Evolutionary conservation across 371 early-diverging fungal genomes (phyloP).

Genomic region (Lichtheimia ornata): DNA sequence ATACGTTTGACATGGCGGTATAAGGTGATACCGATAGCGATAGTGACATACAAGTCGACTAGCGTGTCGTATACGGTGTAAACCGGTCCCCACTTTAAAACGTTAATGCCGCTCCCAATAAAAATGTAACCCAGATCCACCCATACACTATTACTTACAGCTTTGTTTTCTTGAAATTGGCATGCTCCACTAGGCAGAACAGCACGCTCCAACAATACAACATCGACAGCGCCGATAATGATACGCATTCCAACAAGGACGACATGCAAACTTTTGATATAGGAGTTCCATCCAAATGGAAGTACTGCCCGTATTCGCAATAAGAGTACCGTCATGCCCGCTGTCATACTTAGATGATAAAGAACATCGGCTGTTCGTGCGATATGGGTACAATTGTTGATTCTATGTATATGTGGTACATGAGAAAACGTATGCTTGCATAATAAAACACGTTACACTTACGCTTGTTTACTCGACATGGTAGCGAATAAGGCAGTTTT

Average conservation of each 20-base stretch:
- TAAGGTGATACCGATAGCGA: slow-evolving; percentile 31
- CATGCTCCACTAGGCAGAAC: slow-evolving; percentile 20
- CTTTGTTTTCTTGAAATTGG: slow-evolving; percentile 27
- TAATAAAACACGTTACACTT: no score
- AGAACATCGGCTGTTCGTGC: slow-evolving; percentile 33
- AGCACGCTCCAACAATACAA: slow-evolving; percentile 16
- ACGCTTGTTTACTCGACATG: slow-evolving; percentile 3
- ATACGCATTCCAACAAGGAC: slow-evolving; percentile 18
- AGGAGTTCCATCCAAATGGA: slow-evolving; percentile 20
- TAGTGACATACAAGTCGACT: slow-evolving; percentile 43
- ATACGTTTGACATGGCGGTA: slow-evolving; percentile 24
- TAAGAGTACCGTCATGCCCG: slow-evolving; percentile 32
- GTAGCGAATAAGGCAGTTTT: slow-evolving; percentile 12
- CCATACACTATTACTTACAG: slow-evolving; percentile 23
- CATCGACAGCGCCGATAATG: slow-evolving; percentile 33
- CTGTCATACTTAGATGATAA: slow-evolving; percentile 38
- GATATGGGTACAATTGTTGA: slow-evolving; percentile 12
- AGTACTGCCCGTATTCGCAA: slow-evolving; percentile 33
- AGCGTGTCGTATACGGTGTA: slow-evolving; percentile 43
- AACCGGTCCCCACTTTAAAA: slow-evolving; percentile 39
- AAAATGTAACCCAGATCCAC: background rate
- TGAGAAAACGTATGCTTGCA: background rate
- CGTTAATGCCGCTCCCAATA: no score
- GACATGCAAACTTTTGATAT: slow-evolving; percentile 11
- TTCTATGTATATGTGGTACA: background rate